phyloP scores from a whole-genome alignment of 768 basidiomycete species.

The Rhodosporidiobolus sp. region DNA sequence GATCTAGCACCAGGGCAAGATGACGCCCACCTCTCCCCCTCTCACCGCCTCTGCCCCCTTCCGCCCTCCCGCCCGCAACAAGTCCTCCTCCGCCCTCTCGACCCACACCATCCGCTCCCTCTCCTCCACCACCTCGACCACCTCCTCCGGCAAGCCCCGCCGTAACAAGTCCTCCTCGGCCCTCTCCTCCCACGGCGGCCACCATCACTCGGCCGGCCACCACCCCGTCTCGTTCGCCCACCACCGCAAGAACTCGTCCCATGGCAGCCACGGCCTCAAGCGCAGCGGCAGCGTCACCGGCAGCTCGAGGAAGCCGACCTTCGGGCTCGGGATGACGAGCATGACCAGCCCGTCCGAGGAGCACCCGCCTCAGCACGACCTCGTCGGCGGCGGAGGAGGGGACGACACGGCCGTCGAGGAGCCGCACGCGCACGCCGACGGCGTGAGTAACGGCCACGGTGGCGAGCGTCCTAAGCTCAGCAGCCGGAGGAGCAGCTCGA shows the following conservation, averaged over 20 bases:
- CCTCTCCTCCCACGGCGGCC: background rate
- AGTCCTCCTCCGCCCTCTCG: conserved; percentile 34
- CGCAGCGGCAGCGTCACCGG: conserved; percentile 13
- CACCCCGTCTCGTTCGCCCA: conserved; percentile 32
- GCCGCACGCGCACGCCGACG: background rate
- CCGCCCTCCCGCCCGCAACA: conserved; percentile 28
- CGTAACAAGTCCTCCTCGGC: conserved; percentile 35
- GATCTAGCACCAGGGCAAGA: background rate
- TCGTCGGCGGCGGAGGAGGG: background rate
- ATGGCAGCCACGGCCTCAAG: conserved; percentile 16
- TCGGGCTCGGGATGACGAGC: conserved; percentile 37
- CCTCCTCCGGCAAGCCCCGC: conserved; percentile 22
- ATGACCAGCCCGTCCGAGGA: background rate
- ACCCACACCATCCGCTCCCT: conserved; percentile 27
- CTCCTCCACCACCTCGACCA: conserved; percentile 20
- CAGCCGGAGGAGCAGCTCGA: conserved; percentile 16
- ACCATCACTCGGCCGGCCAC: conserved; percentile 21
- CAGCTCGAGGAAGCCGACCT: conserved; percentile 3
- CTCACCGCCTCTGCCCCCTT: background rate
- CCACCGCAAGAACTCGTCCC: conserved; percentile 1
- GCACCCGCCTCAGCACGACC: too few relatives aligned
- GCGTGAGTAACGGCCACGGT: background rate
- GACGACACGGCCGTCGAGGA: background rate
- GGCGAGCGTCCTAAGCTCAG: conserved; percentile 4
- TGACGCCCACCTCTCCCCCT: conserved; percentile 28